Conservation (phyloP, 2,329 filamentous ascomycete genomes). For the Aspergillus melleus region DNA sequence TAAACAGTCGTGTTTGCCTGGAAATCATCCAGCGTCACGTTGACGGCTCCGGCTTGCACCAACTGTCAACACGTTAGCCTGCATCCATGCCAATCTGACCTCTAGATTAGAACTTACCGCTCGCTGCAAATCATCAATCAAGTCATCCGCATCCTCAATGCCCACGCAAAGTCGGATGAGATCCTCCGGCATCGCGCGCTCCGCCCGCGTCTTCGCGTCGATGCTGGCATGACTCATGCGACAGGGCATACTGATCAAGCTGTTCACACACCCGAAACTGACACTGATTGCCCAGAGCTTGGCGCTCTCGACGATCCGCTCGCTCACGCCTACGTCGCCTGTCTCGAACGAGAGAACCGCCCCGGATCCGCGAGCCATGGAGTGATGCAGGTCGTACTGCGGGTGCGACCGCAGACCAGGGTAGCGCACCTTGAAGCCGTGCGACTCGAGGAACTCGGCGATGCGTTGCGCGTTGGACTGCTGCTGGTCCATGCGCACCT, state of each 20-base stretch:
- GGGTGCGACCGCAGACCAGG: conserved; percentile 92
- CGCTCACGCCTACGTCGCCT: conserved; percentile 76
- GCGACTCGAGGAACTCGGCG: conserved; percentile 84
- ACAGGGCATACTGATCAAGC: conserved; percentile 98
- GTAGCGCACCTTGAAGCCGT: conserved; percentile 93
- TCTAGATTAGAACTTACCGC: conserved; percentile 64
- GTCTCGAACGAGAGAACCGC: conserved; percentile 97
- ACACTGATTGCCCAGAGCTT: conserved; percentile 93
- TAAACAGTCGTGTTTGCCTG: conserved; percentile 51
- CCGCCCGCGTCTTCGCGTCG: conserved; percentile 85
- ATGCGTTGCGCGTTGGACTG: conserved; percentile 89
- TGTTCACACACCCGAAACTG: conserved; percentile 97
- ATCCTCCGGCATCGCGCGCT: conserved; percentile 92
- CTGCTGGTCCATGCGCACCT: conserved; percentile 98
- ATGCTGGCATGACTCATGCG: conserved; percentile 99
- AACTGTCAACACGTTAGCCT: conserved; percentile 54
- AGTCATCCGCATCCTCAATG: conserved; percentile 87
- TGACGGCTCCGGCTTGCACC: conserved; percentile 91
- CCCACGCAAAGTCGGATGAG: conserved; percentile 94
- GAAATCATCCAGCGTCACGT: conserved; percentile 79
- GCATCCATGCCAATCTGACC: background rate
- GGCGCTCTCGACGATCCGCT: conserved; percentile 91
- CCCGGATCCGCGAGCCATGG: conserved; percentile 89
- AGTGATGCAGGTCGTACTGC: conserved; percentile 94
- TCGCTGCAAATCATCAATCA: conserved; percentile 88